Evolutionary conservation across 2,329 filamentous ascomycete genomes (phyloP).

Genomic region (Colletotrichum plurivorum): DNA sequence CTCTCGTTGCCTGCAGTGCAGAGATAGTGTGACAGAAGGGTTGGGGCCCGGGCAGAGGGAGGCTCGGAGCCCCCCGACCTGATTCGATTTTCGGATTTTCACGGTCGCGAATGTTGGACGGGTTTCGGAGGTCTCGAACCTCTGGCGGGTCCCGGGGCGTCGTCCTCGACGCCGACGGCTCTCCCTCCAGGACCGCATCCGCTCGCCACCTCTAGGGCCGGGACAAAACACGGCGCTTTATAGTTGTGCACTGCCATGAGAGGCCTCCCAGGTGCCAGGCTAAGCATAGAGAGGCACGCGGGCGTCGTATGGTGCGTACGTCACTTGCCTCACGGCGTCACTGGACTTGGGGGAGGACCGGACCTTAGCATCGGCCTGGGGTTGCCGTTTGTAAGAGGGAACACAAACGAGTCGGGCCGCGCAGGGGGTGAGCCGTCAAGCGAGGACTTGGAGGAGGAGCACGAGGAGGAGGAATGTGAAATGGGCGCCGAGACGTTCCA

Average conservation of each 20-base stretch:
- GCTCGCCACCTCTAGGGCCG: not conserved
- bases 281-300: not conserved
- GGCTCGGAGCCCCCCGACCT: slow-evolving; percentile 18
- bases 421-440: not conserved
- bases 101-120: slow-evolving; percentile 16
- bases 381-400: slow-evolving; percentile 8
- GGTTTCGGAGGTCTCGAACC: slow-evolving; percentile 5
- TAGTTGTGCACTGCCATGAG: slow-evolving; percentile 28
- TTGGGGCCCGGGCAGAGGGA: slow-evolving; percentile 12
- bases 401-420: not conserved
- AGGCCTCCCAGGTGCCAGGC: slow-evolving; percentile 26
- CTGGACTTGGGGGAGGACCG: not conserved
- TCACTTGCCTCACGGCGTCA: slow-evolving; percentile 21
- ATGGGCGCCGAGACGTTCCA: slow-evolving; percentile 18
- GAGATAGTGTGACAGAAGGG: slow-evolving; percentile 30
- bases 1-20: not conserved
- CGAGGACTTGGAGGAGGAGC: not conserved
- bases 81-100: slow-evolving; percentile 25
- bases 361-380: slow-evolving; percentile 12
- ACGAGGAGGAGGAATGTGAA: not conserved
- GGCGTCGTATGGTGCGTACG: slow-evolving; percentile 31
- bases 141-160: slow-evolving; percentile 3
- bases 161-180: not conserved
- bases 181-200: not conserved
- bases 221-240: slow-evolving; percentile 39